Evolutionary conservation across 768 basidiomycete species (phyloP), one percentile per base, ranked within the genome.

Genomic region (Chalciporus chontae): DNA sequence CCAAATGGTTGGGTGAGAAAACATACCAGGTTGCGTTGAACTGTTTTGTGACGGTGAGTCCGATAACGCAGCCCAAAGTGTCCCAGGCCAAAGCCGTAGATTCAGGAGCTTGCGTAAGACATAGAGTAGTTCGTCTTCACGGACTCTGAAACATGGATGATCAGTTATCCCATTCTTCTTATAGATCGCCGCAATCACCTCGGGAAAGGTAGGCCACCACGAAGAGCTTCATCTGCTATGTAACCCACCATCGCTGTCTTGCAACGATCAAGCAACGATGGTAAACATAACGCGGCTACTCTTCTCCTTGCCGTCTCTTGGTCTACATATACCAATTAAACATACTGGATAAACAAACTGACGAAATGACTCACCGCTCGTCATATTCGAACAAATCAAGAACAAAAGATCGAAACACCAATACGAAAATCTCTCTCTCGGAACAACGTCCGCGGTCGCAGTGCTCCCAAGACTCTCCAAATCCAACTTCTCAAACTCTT

Each of bases 391-490:
- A 58, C 89, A 94, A 26, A 94, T 74, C 55, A 87, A 63, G 66
- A 94, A 94, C 29, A 95, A 64, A 10, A 94, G 70, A 59, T 95
- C 92, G 48, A 94, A 85, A 62, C 89, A 93, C 92, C 92, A 94
- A 70, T 90, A 94, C 7, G 89, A 85, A 63, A 94, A 94, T 8
- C 90, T 77, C 64, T 94, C 93, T 34, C 92, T 73, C 1, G 87
- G 85, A 24, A 86, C 70, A 19, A 81, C 64, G 13, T 69, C 62
- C 0, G 79, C 80, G 9, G 70, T 66, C 34, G 78, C 78, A 3
- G 90, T 90, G 29, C 78, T 84, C 11, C 87, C 89, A 29, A 76
- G 55, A 64, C 24, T 67, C 46, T 72, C 70, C 44, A 68, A 53
- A 32, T 73, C 71, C 43, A 77, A 53, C 38, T 67, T 70, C 47